phyloP scores from a whole-genome alignment of 306 rosid species.

The Dalbergia oliveri region DNA sequence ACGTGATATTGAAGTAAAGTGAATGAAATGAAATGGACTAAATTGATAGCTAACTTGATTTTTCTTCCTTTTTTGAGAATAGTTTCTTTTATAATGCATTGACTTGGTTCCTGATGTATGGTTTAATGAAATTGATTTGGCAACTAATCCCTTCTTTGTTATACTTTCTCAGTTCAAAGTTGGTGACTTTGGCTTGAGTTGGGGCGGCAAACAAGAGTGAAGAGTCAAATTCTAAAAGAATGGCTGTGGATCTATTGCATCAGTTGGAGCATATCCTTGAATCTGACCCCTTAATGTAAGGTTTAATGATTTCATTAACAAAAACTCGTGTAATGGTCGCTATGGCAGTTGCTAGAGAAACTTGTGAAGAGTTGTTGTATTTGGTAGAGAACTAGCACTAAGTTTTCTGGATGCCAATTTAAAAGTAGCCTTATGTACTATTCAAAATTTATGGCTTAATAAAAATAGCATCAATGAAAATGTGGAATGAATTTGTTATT shows the following conservation, averaged over 20 bases:
- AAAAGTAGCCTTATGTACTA: neutral
- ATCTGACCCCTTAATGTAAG: conserved; percentile 80
- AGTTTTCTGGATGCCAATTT: conserved; percentile 7
- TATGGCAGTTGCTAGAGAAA: conserved; percentile 24
- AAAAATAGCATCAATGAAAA: too few relatives aligned
- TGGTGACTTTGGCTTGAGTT: conserved; percentile 12
- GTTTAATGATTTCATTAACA: conserved; percentile 8
- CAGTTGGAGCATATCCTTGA: conserved; percentile 75
- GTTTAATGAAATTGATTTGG: neutral
- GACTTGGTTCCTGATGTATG: neutral
- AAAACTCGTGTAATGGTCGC: conserved; percentile 9
- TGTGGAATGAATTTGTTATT: too few relatives aligned
- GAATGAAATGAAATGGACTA: neutral
- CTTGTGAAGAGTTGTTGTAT: neutral
- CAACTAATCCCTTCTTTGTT: neutral
- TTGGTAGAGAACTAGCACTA: conserved; percentile 26
- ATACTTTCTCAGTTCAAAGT: conserved; percentile 14
- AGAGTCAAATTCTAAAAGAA: conserved; percentile 43
- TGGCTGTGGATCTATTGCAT: conserved; percentile 56
- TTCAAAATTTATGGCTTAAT: neutral
- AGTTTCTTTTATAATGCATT: neutral
- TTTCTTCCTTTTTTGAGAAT: neutral
- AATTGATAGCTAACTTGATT: neutral
- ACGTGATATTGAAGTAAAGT: neutral
- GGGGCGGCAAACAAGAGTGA: conserved; percentile 49